Evolutionary conservation across 305 asterid species (phyloP), one percentile per base, ranked within the genome.

Genomic region (Fraxinus latifolia): DNA sequence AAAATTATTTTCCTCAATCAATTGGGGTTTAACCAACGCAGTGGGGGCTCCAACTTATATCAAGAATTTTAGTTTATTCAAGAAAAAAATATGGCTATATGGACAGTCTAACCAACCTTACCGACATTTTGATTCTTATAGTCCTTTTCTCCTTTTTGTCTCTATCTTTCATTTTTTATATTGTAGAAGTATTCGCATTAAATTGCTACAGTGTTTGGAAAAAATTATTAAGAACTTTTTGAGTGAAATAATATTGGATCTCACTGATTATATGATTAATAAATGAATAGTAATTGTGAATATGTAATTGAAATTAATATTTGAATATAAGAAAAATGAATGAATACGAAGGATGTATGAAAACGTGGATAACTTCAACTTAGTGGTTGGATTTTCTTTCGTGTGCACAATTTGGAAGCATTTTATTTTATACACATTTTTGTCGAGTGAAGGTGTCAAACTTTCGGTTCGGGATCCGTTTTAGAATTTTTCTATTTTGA

Each of bases 31-130:
- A 47, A 47, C 19, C 58, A 47, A 47, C 7, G 58, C 58, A 47
- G 58, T 14, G 58, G 17, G 32, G 58, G 58, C 58, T 47, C 58
- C 19, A 14, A 47, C 58, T 47, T 47, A 14, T 14, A 47, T 47
- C 6, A 47, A 14, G 19, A 50, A 15, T 44, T 44, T 44, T 15
- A 15, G 7, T 81, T 15, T 8, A 50, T 17, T 44, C 5, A 67
- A 79, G 34, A 6, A 23, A 71, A 71, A 27, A 73, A 65, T 62
- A 67, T 75, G 79, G 21, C 74, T 44, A 14, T 47, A 47, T 47
- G 58, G 84, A 82, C 84, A 80, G 78, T 68, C 19, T 78, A 73
- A 85, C 80, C 47, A 74, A 74, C 81, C 65, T 1, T 12, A 12
- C 74, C 32, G 36, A 67, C 74, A 67, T 9, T 67, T 67, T 67